Evolutionary conservation across 2,329 filamentous ascomycete genomes (phyloP), one percentile per base, ranked within the genome.

Genomic region (Lomentospora prolificans): DNA sequence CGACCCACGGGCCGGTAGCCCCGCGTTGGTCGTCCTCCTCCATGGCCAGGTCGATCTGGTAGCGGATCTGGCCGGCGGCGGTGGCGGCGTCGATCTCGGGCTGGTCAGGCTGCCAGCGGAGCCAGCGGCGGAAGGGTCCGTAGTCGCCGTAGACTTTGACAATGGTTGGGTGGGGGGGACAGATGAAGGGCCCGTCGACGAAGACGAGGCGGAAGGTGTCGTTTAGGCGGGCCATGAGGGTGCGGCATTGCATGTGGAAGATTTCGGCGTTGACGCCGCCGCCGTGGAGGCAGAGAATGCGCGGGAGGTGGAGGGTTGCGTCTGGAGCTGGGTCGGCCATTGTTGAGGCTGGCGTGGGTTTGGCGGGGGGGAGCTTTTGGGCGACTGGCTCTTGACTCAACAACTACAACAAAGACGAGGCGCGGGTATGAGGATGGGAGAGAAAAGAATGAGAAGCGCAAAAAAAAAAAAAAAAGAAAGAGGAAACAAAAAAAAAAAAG

Each of bases 201-300:
- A 86, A 92, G 64, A 87, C 82, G 60, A 90, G 77, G 41, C 87
- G 82, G 67, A 90, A 89, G 50, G 76, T 69, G 5, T 75, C 67
- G 48, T 70, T 65, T 0, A 90, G 77, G 25, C 64, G 66, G 28
- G 65, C 60, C 52, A 69, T 66, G 55, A 80, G 62, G 60, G 72
- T 72, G 59, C 87, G 86, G 61, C 82, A 81, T 70, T 91, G 87
- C 9, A 78, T 67, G 58, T 77, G 72, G 72, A 90, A 90, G 66
- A 90, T 81, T 41, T 75, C 65, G n/a, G 78, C 83, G 64, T 86
- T 90, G 60, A 85, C 82, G 58, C 87, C 87, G 63, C 87, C 87
- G 65, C 87, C 87, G 68, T 91, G 87, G n/a, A 91, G 81, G 69
- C 86, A 90, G 61, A 91, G 83, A 61, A 91, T 82, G 58, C 87